A percentile compares a stretch with the other conserved stretches of the same genome.
These are phyloP conservation scores for Verticillium nubilum DNA, from an alignment of 2,329 filamentous ascomycete genomes.

Conservation along the genomic window DNA sequence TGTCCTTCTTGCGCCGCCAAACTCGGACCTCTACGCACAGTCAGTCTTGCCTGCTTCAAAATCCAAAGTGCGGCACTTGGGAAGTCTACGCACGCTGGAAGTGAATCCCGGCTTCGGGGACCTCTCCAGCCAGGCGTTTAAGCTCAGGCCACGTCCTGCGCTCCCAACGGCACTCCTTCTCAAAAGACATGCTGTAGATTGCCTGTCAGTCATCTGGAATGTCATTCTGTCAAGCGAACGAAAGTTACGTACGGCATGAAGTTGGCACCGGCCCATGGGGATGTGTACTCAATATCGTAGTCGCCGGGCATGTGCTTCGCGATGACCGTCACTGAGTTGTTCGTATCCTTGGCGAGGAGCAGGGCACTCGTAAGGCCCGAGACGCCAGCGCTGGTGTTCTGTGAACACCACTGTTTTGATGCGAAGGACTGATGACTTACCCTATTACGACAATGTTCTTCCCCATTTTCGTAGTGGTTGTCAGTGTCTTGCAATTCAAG, in stretches of 20 bases:
- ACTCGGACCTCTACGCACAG: conserved; percentile 30
- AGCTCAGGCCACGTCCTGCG: conserved; percentile 53
- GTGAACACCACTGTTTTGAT: background rate
- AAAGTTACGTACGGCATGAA: conserved; percentile 53
- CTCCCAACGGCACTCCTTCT: conserved; percentile 42
- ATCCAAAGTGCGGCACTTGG: conserved; percentile 32
- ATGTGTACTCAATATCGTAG: conserved; percentile 78
- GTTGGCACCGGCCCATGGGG: conserved; percentile 76
- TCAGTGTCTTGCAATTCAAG: too few species aligned
- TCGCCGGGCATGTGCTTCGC: conserved; percentile 82
- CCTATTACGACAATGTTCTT: conserved; percentile 48
- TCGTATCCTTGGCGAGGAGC: conserved; percentile 37
- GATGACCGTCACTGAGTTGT: conserved; percentile 33
- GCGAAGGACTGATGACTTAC: conserved; percentile 15
- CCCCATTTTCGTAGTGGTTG: conserved; percentile 15
- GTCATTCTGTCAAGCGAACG: background rate
- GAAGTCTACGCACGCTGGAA: conserved; percentile 52
- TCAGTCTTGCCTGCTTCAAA: background rate
- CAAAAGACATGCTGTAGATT: conserved; percentile 24
- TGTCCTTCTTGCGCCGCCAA: conserved; percentile 53
- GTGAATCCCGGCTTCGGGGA: conserved; percentile 69
- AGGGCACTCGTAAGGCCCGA: conserved; percentile 46
- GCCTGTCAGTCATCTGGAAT: background rate
- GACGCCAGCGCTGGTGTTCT: conserved; percentile 36
- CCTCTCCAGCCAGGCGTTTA: conserved; percentile 47